phyloP scores from a whole-genome alignment of 768 basidiomycete species.

The Pilatotrama ljubarskyi region DNA sequence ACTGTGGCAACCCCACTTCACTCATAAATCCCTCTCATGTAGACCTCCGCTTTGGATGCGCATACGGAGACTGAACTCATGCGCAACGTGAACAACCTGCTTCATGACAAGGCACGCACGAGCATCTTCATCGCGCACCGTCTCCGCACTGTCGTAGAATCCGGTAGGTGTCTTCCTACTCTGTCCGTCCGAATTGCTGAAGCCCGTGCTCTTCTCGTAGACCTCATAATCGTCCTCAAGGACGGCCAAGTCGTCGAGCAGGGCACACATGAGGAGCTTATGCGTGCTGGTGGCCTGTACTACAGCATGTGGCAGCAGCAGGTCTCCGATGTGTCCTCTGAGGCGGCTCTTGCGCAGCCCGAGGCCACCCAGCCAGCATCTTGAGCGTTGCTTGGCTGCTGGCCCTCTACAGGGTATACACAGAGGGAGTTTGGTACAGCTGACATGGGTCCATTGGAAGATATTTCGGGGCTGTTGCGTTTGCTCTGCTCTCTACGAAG shows the following conservation, averaged over 20 bases:
- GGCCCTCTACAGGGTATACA: not conserved
- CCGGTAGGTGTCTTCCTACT: conserved; percentile 48
- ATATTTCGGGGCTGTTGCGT: not conserved
- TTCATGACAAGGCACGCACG: conserved; percentile 79
- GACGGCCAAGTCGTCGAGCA: conserved; percentile 92
- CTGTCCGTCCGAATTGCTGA: not conserved
- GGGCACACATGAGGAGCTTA: conserved; percentile 88
- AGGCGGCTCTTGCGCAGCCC: conserved; percentile 5
- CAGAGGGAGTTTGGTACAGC: not conserved
- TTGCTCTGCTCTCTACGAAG: not conserved
- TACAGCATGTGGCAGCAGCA: conserved; percentile 83
- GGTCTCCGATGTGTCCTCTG: conserved; percentile 35
- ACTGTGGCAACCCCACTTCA: no score
- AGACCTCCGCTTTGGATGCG: conserved; percentile 96
- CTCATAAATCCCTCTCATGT: not conserved
- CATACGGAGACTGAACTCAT: conserved; percentile 95
- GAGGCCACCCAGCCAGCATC: not conserved
- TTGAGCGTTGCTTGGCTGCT: not conserved
- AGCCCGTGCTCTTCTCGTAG: conserved; percentile 41
- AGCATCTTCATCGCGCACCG: conserved; percentile 97
- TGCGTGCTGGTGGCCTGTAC: conserved; percentile 71
- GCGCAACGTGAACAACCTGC: conserved; percentile 83
- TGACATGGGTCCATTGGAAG: no score
- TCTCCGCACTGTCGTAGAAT: conserved; percentile 84
- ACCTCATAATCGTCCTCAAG: conserved; percentile 90